Evolutionary conservation across 495 filamentous ascomycete species (phyloP).

Genomic region (Cryomyces minteri): DNA sequence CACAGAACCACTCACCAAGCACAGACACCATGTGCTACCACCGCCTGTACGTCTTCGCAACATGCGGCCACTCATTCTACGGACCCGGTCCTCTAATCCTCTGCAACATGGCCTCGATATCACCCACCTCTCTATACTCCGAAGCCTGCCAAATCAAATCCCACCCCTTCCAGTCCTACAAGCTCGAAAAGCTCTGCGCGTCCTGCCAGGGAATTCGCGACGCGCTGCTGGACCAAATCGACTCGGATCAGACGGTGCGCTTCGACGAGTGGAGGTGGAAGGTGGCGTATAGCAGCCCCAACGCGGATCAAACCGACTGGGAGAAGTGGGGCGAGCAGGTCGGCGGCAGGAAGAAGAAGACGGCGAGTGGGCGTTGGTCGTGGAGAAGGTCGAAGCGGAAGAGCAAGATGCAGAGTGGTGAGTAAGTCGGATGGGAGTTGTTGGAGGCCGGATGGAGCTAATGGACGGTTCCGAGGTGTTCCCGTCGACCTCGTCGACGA

Average conservation of each 20-base stretch:
- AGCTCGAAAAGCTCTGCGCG: constrained; percentile 9
- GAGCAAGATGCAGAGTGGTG: neutral
- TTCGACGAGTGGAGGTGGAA: constrained; percentile 21
- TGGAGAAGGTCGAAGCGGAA: constrained; percentile 1
- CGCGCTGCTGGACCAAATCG: constrained; percentile 6
- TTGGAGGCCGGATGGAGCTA: neutral
- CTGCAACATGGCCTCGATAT: constrained; percentile 7
- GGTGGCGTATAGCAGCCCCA: constrained; percentile 15
- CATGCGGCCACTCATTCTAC: constrained; percentile 18
- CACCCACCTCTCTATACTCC: constrained; percentile 1
- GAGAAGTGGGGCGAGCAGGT: constrained; percentile 5
- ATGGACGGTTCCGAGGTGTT: neutral
- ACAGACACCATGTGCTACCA: constrained; percentile 16
- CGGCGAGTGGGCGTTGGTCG: constrained; percentile 4
- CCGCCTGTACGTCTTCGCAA: constrained; percentile 17
- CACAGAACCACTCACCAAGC: neutral
- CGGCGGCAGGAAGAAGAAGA: neutral
- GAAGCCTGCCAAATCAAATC: constrained; percentile 3
- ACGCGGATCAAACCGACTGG: constrained; percentile 8
- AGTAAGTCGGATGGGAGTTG: neutral
- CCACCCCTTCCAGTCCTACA: constrained; percentile 10
- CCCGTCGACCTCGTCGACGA: no score
- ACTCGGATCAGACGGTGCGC: constrained; percentile 3
- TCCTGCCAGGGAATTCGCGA: constrained; percentile 6
- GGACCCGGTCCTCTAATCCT: constrained; percentile 1